phyloP scores from a whole-genome alignment of 1,284 basidiomycete genomes.

The Leccinum angustisporum region DNA sequence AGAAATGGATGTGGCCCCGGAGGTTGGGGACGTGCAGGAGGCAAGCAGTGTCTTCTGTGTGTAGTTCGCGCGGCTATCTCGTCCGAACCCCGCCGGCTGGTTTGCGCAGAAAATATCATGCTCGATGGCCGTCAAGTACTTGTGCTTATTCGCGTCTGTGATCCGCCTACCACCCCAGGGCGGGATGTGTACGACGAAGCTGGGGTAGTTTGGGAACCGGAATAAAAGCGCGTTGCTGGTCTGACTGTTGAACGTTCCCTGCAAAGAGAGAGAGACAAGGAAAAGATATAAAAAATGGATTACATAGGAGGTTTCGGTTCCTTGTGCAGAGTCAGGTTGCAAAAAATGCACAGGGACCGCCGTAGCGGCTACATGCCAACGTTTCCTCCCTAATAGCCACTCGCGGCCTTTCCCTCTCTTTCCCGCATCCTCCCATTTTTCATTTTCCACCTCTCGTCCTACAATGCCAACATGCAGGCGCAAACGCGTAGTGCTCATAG shows the following conservation, averaged over 20 bases:
- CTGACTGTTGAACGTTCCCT: conserved; percentile 5
- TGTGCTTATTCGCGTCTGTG: conserved; percentile 15
- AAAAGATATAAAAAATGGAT: conserved; percentile 8
- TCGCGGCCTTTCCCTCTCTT: conserved; percentile 38
- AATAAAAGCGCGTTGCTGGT: conserved; percentile 13
- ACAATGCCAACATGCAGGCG: conserved; percentile 88
- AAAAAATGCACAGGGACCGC: conserved; percentile 40
- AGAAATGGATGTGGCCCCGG: conserved; percentile 5
- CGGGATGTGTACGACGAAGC: not conserved
- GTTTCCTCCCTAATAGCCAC: conserved; percentile 44
- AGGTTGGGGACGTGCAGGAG: conserved; percentile 10
- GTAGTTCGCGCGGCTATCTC: conserved; percentile 2
- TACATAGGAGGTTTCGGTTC: conserved; percentile 19
- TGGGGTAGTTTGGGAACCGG: not conserved
- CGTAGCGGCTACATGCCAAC: conserved; percentile 37
- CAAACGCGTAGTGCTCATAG: conserved; percentile 86
- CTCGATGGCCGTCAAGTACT: conserved; percentile 5
- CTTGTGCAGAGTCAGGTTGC: conserved; percentile 29
- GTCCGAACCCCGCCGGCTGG: conserved; percentile 2
- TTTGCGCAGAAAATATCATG: not conserved
- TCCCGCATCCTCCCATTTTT: conserved; percentile 34
- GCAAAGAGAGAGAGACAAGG: not conserved
- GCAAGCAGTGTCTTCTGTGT: not conserved
- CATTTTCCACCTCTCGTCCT: conserved; percentile 23
- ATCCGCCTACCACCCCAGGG: not conserved